Conservation (phyloP, 495 filamentous ascomycete genomes). For the Neurospora sp. region DNA sequence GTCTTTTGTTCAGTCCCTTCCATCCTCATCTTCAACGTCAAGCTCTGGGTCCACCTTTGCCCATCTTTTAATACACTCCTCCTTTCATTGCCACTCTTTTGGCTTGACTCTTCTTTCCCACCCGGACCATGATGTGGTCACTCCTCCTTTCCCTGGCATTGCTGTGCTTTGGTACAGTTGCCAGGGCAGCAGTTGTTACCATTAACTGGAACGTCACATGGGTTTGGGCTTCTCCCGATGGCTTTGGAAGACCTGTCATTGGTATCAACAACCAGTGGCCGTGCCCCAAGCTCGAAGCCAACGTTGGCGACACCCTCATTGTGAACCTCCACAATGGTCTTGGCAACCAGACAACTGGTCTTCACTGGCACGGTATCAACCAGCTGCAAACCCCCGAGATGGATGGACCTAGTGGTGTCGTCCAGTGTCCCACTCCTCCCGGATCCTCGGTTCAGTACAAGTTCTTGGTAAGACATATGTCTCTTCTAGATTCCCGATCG, state of each 20-base stretch:
- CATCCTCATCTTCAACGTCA: neutral
- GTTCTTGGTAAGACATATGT: slow-evolving; percentile 47
- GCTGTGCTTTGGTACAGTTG: slow-evolving; percentile 14
- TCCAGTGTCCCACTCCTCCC: slow-evolving; percentile 62
- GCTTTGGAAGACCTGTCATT: slow-evolving; percentile 54
- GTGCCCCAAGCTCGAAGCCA: slow-evolving; percentile 55
- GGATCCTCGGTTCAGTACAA: slow-evolving; percentile 53
- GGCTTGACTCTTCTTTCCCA: neutral
- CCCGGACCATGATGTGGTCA: slow-evolving; percentile 9
- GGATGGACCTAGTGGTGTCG: slow-evolving; percentile 62
- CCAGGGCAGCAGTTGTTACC: slow-evolving; percentile 23
- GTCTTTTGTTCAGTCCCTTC: neutral
- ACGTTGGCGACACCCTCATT: slow-evolving; percentile 59
- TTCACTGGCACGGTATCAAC: slow-evolving; percentile 77
- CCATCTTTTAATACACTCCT: neutral
- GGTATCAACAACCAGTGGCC: slow-evolving; percentile 74
- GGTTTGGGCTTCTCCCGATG: slow-evolving; percentile 63
- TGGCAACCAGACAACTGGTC: slow-evolving; percentile 57
- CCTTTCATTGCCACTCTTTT: neutral
- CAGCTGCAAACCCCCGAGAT: slow-evolving; percentile 59
- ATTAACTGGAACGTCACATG: slow-evolving; percentile 58
- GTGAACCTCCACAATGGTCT: slow-evolving; percentile 65
- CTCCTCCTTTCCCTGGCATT: slow-evolving; percentile 5
- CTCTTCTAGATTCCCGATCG: neutral
- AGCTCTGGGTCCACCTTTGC: neutral